Evolutionary conservation across 352 stramenopile genomes (phyloP), one percentile per base, ranked within the genome.

Genomic region (Pythium coloratum): DNA sequence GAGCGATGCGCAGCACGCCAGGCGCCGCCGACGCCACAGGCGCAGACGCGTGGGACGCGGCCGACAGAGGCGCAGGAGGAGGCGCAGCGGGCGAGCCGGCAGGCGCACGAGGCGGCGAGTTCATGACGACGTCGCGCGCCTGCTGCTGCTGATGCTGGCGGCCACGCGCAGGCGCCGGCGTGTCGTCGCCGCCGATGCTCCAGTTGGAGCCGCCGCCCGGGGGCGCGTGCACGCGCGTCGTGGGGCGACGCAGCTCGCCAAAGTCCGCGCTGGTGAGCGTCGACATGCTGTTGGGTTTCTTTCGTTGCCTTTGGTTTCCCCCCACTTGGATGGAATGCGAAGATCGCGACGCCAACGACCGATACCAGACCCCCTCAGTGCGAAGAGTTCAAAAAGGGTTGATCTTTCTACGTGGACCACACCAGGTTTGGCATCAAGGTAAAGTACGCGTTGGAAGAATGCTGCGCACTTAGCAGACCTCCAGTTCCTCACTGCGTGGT

Each of bases 181-280:
- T 44, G 28, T 67, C 63, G 42, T 80, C 70, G 54, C 82, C 84
- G 3, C 79, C 81, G 42, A 93, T 84, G 73, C 82, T 92, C 82
- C 82, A 93, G 76, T 67, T 92, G 58, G 87, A 92, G 16, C 84
- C 83, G n/a, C 87, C 87, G 7, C 87, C 87, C 0, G 87, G 87
- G 10, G 87, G 87, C 12, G 87, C 87, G 65, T 93, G 84, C 55
- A 95, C 82, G 38, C 87, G 87, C 63, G 87, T 95, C 9, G 82
- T 91, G 20, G 87, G 87, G 51, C 87, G 85, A 76, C 92, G 92
- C 59, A 95, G 80, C 64, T 92, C 83, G 62, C 83, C 82, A 61
- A 95, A 90, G 56, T 95, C 87, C 1, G 82, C 72, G 71, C 85
- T 94, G 55, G 87, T 95, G 50, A 95, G 73, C 32, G 87, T 94